These are phyloP conservation scores for Elaeis oleifera DNA, from an alignment of 202 grass and related monocot genomes.

Conservation along the genomic window DNA sequence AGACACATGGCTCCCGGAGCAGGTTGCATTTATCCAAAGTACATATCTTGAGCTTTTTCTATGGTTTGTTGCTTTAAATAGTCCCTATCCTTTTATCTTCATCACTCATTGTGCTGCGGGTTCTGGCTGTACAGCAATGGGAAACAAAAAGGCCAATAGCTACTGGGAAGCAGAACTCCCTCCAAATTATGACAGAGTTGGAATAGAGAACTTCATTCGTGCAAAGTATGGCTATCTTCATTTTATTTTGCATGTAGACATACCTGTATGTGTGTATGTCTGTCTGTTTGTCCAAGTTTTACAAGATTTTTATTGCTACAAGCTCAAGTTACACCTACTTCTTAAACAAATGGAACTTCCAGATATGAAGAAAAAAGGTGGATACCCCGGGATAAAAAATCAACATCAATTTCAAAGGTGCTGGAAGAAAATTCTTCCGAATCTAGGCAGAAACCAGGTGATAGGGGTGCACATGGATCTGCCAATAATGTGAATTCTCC, in stretches of 20 bases:
- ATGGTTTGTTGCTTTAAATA: neutral
- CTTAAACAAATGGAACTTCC: neutral
- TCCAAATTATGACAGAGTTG: constrained; percentile 15
- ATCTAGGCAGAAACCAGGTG: neutral
- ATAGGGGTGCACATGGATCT: neutral
- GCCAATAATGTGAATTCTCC: neutral
- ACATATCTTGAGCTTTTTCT: neutral
- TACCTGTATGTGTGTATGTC: too few relatives aligned
- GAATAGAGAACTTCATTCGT: constrained; percentile 11
- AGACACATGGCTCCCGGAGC: constrained; percentile 18
- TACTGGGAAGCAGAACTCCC: constrained; percentile 20
- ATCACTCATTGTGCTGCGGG: too few relatives aligned
- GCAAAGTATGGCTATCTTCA: neutral
- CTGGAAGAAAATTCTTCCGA: neutral
- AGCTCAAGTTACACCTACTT: too few relatives aligned
- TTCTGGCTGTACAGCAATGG: constrained; percentile 10
- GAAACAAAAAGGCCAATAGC: constrained; percentile 22
- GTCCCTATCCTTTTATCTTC: neutral
- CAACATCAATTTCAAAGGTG: neutral
- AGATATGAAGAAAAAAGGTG: constrained; percentile 29
- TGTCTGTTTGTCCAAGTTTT: too few relatives aligned
- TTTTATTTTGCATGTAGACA: too few relatives aligned
- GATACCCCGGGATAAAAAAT: constrained; percentile 5
- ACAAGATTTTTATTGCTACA: too few relatives aligned
- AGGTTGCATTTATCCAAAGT: constrained; percentile 18